phyloP scores from a whole-genome alignment of 2,329 filamentous ascomycete species.

The Aspergillus puulaauensis region DNA sequence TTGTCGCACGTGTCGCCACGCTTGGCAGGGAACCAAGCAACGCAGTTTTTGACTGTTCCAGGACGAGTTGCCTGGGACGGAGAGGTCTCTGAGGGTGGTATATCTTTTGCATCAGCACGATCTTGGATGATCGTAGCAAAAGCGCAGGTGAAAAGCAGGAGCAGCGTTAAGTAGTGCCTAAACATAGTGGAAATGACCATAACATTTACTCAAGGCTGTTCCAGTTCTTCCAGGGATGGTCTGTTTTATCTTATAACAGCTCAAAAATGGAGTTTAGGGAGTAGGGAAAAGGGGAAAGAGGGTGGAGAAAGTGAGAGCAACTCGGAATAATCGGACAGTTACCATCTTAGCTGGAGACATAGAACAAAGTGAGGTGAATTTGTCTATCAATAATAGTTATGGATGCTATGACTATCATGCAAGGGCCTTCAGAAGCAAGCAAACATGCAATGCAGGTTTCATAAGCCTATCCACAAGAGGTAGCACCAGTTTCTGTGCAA shows the following conservation, averaged over 20 bases:
- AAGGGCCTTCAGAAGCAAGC: too few species aligned
- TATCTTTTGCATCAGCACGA: background rate
- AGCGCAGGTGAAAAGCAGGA: background rate
- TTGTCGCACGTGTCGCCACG: constrained; percentile 10
- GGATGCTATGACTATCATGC: background rate
- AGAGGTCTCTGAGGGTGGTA: background rate
- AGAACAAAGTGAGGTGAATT: background rate
- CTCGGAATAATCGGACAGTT: too few species aligned
- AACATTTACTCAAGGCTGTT: too few species aligned
- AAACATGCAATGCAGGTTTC: too few species aligned
- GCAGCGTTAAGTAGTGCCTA: background rate
- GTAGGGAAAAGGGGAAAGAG: too few species aligned
- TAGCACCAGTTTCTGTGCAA: background rate
- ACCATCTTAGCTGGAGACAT: background rate
- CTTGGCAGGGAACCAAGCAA: constrained; percentile 11
- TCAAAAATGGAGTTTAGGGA: too few species aligned
- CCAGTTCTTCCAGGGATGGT: too few species aligned
- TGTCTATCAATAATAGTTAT: background rate
- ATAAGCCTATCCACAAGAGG: background rate
- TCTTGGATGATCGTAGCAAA: background rate
- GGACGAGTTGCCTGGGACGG: constrained; percentile 7
- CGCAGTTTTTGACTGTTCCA: constrained; percentile 9
- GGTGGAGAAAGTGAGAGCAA: too few species aligned
- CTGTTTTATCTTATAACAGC: too few species aligned
- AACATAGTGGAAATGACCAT: background rate